Percentiles rank a stretch among this genome's conserved stretches.
Conservation (phyloP, 2,329 filamentous ascomycete genomes). For the Sporothrix protearum region DNA sequence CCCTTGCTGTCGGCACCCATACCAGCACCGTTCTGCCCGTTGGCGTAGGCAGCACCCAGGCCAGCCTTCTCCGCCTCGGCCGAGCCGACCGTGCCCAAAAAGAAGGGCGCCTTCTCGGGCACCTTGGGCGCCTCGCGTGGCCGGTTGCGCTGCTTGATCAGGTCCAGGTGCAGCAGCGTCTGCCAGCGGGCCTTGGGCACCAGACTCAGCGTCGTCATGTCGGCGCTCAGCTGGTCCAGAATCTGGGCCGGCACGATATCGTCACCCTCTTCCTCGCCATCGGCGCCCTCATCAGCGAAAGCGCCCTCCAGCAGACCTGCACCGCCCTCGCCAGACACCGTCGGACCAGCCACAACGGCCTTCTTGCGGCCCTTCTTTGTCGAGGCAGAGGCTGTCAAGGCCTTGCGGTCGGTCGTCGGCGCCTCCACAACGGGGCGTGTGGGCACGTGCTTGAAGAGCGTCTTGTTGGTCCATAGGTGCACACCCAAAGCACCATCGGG, state of each 20-base stretch:
- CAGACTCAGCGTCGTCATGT: constrained; percentile 83
- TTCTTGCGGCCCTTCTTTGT: constrained; percentile 1
- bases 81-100: constrained; percentile 29
- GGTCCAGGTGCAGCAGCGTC: constrained; percentile 84
- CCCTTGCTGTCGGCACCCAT: not conserved
- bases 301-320: constrained; percentile 72
- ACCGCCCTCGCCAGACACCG: constrained; percentile 77
- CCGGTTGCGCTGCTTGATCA: constrained; percentile 91
- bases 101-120: constrained; percentile 78
- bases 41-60: constrained; percentile 20
- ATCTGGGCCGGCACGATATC: constrained; percentile 53
- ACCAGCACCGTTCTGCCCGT: constrained; percentile 25
- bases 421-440: constrained; percentile 72
- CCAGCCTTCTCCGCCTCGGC: constrained; percentile 23
- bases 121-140: constrained; percentile 87
- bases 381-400: not conserved
- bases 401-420: not conserved
- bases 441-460: constrained; percentile 82
- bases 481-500: constrained; percentile 79
- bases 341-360: constrained; percentile 57
- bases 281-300: constrained; percentile 53
- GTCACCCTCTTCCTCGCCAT: constrained; percentile 46
- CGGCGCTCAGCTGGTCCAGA: constrained; percentile 73
- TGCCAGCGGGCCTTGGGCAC: constrained; percentile 93
- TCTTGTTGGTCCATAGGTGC: constrained; percentile 94